Evolutionary conservation across 352 stramenopile species (phyloP), one percentile per base, ranked within the genome.

Genomic region (Phytophthora aleatoria): DNA sequence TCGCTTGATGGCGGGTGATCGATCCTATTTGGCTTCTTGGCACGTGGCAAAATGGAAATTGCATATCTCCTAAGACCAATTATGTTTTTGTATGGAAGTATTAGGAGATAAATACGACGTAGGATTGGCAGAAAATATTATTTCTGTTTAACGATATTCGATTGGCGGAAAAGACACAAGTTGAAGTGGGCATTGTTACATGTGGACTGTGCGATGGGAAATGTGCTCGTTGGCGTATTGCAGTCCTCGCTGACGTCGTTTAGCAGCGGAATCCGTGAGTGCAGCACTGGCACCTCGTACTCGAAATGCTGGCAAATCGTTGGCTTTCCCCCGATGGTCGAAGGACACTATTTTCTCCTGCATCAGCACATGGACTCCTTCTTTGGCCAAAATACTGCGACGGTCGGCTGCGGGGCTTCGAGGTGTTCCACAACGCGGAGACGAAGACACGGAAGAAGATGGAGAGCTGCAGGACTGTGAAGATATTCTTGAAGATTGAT

Each of bases 281-380:
- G 41, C 36, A 10, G 66, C 59, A 61, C 74, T 83, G 39, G 67
- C 71, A 9, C 71, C 70, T 13, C 76, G 69, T 55, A 87, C 71
- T 54, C 72, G 74, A 36, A 87, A 83, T 26, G 68, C 55, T 33
- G 67, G 65, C 8, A 78, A 38, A 12, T 50, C 48, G 47, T 73
- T 54, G 38, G 61, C 45, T 33, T 71, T 65, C 2, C 60, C 60
- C 48, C 79, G 76, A 57, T 84, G 61, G 52, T 84, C 61, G 57
- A 74, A 88, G 3, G 59, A 57, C 7, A 61, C 44, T 47, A 88
- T 26, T 49, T 77, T 81, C 24, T 88, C 79, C 54, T 80, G 74
- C 72, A 88, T 76, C 6, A 88, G 60, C 42, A 88, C 66, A 39
- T 88, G 79, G 3, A 57, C 55, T 15, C 79, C 79, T 31, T 88